Evolutionary conservation across 2,329 filamentous ascomycete genomes (phyloP).

Genomic region (Fusarium sarcochroum): DNA sequence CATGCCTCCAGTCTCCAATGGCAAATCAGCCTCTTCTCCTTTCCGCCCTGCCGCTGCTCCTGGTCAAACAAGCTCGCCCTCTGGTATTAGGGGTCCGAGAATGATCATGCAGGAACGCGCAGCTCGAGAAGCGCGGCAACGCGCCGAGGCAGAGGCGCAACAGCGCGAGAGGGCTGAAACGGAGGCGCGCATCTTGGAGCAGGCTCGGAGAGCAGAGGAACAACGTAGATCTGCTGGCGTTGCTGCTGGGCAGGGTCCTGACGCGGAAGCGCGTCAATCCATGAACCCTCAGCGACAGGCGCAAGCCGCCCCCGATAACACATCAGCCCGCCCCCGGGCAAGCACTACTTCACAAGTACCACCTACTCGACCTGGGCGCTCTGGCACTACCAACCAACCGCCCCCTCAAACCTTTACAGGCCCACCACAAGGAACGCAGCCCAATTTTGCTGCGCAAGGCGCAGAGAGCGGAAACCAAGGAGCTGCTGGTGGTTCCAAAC

Average conservation of each 20-base stretch:
- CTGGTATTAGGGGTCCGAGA: constrained; percentile 84
- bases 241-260: constrained; percentile 55
- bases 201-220: constrained; percentile 68
- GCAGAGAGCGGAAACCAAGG: constrained; percentile 38
- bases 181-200: constrained; percentile 68
- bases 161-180: constrained; percentile 71
- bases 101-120: constrained; percentile 92
- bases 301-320: constrained; percentile 47
- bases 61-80: constrained; percentile 67
- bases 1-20: constrained; percentile 67
- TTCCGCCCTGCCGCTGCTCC: constrained; percentile 64
- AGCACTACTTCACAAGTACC: constrained; percentile 47
- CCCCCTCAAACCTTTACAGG: constrained; percentile 44
- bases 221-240: constrained; percentile 69
- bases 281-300: constrained; percentile 53
- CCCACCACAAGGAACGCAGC: constrained; percentile 33
- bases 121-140: constrained; percentile 80
- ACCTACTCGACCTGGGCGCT: constrained; percentile 40
- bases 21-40: constrained; percentile 63
- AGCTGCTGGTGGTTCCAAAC: constrained; percentile 51
- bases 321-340: constrained; percentile 47
- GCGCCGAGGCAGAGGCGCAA: constrained; percentile 75
- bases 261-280: constrained; percentile 51
- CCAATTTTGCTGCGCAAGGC: constrained; percentile 35
- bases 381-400: constrained; percentile 29